phyloP scores from a whole-genome alignment of 2,329 filamentous ascomycete genomes.

The Aureobasidium musti region DNA sequence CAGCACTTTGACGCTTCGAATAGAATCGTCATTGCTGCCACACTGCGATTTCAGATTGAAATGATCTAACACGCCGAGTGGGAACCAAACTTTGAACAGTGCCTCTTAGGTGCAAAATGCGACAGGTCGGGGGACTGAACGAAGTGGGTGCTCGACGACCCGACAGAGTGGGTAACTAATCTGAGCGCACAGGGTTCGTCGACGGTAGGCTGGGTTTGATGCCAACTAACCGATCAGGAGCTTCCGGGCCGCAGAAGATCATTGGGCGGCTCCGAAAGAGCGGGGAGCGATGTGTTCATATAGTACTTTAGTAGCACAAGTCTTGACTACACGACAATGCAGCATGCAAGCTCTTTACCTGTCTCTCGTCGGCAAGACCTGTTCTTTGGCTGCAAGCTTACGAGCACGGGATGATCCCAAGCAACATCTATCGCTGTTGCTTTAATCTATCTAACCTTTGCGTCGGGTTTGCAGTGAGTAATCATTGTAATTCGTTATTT shows the following conservation, averaged over 20 bases:
- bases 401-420: slow-evolving; percentile 13
- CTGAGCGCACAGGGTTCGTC: slow-evolving; percentile 27
- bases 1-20: background rate
- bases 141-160: slow-evolving; percentile 23
- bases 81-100: slow-evolving; percentile 20
- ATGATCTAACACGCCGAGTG: slow-evolving; percentile 15
- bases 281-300: slow-evolving; percentile 24
- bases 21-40: background rate
- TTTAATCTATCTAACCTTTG: slow-evolving; percentile 12
- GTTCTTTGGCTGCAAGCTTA: slow-evolving; percentile 22
- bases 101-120: slow-evolving; percentile 20
- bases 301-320: slow-evolving; percentile 13
- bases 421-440: background rate
- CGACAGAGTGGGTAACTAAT: slow-evolving; percentile 23
- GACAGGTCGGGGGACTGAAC: slow-evolving; percentile 21
- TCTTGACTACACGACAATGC: slow-evolving; percentile 28
- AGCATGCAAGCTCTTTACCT: slow-evolving; percentile 27
- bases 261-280: slow-evolving; percentile 25
- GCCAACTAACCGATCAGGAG: slow-evolving; percentile 26
- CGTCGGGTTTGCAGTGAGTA: background rate
- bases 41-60: background rate
- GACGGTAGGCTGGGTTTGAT: slow-evolving; percentile 27
- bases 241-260: slow-evolving; percentile 28
- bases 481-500: slow-evolving; percentile 22
- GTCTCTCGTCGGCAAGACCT: slow-evolving; percentile 28